Base-by-base conservation (phyloP, 1,284 basidiomycete species). In the Heliocybe sulcata region DNA sequence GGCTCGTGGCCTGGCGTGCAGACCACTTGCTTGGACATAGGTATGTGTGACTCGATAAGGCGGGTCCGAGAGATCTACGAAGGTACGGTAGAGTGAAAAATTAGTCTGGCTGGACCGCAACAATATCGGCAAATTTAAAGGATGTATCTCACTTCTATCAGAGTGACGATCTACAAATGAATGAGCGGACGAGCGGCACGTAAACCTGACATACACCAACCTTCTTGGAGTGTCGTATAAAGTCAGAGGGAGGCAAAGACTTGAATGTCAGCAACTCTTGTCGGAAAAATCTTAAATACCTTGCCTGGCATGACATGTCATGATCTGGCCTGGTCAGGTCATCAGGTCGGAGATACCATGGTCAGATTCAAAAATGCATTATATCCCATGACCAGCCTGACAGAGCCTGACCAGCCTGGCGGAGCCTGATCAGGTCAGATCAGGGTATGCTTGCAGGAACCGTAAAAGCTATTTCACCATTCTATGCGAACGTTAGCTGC, bases 1-100 rank as follows among this genome's bases (percentile, higher is more conserved):
- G 62, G 61, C 47, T 64, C 63, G 31, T 63, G 59, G 54, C 63
- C 63, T 27, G 63, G 60, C 16, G 63, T 50, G 54, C 72, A 73
- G 35, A 66, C 61, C 25, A 71, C 63, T 54, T 73, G 73, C 33
- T 69, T 61, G 48, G 71, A 63, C 19, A 71, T 61, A 51, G 69
- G 69, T 48, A 73, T 54, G 45, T 66, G 68, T 19, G 59, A 62
- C 22, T 60, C 63, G 49, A 63, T 63, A 54, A 71, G 65, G 31
- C 72, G 73, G 33, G 61, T 61, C 54, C 70, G 64, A 8, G 69
- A 67, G 10, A 67, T 71, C 69, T 71, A 38, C 47, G 35, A 31
- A 12, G 29, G 12, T 6, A 31, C 4, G 29, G 47, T 49, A 42
- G 55, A 45, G 42, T 31, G 35, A 14, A 16, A 22, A 6, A 26